Evolutionary conservation across 1,284 basidiomycete genomes (phyloP), one percentile per base, ranked within the genome.

Genomic region (Leccinum subrobustum): DNA sequence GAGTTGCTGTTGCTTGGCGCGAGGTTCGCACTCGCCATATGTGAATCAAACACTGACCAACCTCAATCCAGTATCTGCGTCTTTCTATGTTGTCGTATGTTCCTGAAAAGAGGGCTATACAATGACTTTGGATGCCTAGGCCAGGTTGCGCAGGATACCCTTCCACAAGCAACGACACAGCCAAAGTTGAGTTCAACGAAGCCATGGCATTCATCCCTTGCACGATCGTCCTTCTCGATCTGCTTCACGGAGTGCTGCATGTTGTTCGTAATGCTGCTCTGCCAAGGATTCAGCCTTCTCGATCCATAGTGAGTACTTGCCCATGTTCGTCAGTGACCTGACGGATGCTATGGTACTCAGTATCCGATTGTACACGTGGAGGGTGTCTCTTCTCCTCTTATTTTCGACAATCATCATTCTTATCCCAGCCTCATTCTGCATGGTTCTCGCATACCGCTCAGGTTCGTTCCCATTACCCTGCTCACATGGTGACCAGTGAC

Each of bases 211-310:
- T 83, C 85, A 0, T 71, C 72, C 2, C 71, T 89, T 2, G 79
- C 88, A 1, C 77, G 84, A 52, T 75, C 76, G 1, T 70, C 84
- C 4, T 91, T 91, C 66, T 81, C 88, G 0, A 70, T 83, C 31
- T 87, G 84, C 65, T 89, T 91, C 68, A 81, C 85, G 3, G 89
- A 91, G 70, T 83, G 84, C 58, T 87, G 83, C 62, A 81, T 82
- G 63, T 75, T 92, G 60, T 91, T 91, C 67, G 64, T 83, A 14
- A 75, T 92, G 60, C 75, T 92, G 8, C 82, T 91, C 74, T 79
- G 81, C 31, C 90, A 92, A 73, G 87, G 81, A 3, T 54, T 84
- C 51, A 76, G 79, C 54, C 57, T 85, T 1, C 76, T 89, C 47
- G 76, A 80, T 51, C 65, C 84, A 20, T 68, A 73, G 87, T 89